Base-by-base conservation (phyloP, 177 flowering plant species). In the Tripterygium wilfordii region DNA sequence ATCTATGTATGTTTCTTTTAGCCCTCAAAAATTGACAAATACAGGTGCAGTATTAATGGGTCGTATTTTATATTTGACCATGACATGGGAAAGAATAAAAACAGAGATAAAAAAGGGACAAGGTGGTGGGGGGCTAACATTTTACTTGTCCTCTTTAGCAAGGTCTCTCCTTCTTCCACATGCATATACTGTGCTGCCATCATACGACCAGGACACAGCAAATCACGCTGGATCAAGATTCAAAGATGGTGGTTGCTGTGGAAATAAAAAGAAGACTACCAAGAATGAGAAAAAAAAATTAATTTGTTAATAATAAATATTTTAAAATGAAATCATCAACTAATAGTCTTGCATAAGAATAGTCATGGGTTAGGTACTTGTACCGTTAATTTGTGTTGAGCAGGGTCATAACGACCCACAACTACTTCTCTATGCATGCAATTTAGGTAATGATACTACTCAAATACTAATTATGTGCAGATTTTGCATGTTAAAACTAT, bases 71-170 rank as follows among this genome's bases (percentile, higher is more conserved):
- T 27, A 27, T n/a, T 18, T 13, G 42, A n/a, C 20, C 42, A 24
- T 26, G 33, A 36, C 31, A 26, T 49, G 43, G 22, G 5, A 10
- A 10, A 28, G 42, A 9, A 32, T 10, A 42, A 48, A 16, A 22
- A 10, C 41, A 49, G 16, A 4, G 55, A 29, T 41, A 31, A 39
- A n/a, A n/a, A n/a, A n/a, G n/a, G 45, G 45, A 39, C n/a, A 3
- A 33, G 14, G 4, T 5, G 14, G 5, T 49, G 12, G 45, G 17
- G 46, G 38, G 46, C 46, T 21, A 26, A 21, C 19, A 21, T 30
- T 51, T 38, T 13, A 15, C 21, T 30, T 40, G 38, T 50, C 54
- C 22, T 30, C 8, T 13, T 36, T 7, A 42, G 8, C 30, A 48
- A 36, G 31, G n/a, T n/a, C n/a, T 22, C 6, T 17, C 21, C 24